Evolutionary conservation across 1,284 basidiomycete species (phyloP).

Genomic region (Cryptococcus depauperatus): DNA sequence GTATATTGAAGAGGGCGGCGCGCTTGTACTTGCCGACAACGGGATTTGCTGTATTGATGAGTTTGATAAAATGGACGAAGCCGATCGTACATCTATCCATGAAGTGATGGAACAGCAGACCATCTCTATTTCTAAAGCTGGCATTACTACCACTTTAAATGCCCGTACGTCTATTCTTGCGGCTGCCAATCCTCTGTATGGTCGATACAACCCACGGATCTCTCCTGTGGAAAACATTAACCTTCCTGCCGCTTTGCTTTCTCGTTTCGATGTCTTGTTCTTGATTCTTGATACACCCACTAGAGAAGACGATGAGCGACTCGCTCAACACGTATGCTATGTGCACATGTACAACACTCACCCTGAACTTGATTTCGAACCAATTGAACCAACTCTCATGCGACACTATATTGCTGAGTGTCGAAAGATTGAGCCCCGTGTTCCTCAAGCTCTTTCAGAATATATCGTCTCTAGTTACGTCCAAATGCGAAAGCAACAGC

Average conservation of each 20-base stretch:
- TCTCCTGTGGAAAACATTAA: slow-evolving; percentile 99
- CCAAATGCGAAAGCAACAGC: slow-evolving; percentile 80
- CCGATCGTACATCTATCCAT: slow-evolving; percentile 95
- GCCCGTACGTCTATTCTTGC: slow-evolving; percentile 98
- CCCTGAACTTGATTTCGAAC: slow-evolving; percentile 67
- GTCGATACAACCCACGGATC: slow-evolving; percentile 94
- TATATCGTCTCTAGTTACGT: slow-evolving; percentile 96
- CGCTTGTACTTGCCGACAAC: slow-evolving; percentile 95
- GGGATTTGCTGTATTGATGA: slow-evolving; percentile 99
- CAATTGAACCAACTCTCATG: slow-evolving; percentile 79
- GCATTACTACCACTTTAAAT: slow-evolving; percentile 96
- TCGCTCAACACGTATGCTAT: slow-evolving; percentile 94
- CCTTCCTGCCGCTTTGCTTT: slow-evolving; percentile 88
- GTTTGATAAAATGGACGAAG: slow-evolving; percentile 99
- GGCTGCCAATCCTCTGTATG: slow-evolving; percentile 95
- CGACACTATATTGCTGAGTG: slow-evolving; percentile 93
- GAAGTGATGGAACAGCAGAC: slow-evolving; percentile 99
- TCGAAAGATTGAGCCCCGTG: slow-evolving; percentile 77
- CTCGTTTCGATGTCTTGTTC: slow-evolving; percentile 94
- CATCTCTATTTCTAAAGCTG: slow-evolving; percentile 98
- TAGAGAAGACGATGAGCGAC: slow-evolving; percentile 87
- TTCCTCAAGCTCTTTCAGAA: slow-evolving; percentile 76
- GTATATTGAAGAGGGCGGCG: slow-evolving; percentile 90
- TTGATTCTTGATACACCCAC: slow-evolving; percentile 93
- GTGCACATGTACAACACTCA: slow-evolving; percentile 95